These are phyloP conservation scores for Ceratopteris richardii DNA, from an alignment of 75 land plant species.

Conservation along the genomic window DNA sequence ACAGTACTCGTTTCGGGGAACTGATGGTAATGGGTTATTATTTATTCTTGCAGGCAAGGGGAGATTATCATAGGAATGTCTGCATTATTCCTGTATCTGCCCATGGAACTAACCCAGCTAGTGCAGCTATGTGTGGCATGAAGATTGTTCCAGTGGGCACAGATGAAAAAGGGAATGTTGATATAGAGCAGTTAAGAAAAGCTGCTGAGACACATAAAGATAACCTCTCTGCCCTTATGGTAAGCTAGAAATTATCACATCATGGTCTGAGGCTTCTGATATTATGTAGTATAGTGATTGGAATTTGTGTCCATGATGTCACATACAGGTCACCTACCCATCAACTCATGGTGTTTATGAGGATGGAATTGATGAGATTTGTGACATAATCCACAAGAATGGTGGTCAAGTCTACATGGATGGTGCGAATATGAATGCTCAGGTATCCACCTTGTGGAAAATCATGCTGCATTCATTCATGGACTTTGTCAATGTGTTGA, in stretches of 20 bases:
- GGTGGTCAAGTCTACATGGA: constrained; percentile 99
- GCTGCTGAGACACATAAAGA: constrained; percentile 89
- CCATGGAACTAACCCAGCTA: constrained; percentile 99
- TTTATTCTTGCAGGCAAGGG: constrained; percentile 52
- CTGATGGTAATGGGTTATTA: no score
- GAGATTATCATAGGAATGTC: constrained; percentile 83
- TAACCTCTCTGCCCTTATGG: constrained; percentile 90
- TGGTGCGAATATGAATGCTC: constrained; percentile 99
- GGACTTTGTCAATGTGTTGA: background rate
- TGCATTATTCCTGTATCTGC: constrained; percentile 98
- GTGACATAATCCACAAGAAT: constrained; percentile 91
- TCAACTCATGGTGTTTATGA: constrained; percentile 99
- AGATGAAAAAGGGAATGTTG: constrained; percentile 91
- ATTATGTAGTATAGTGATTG: no score
- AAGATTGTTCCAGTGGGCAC: constrained; percentile 96
- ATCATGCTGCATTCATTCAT: background rate
- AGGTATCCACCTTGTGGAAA: constrained; percentile 34
- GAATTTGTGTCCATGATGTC: background rate
- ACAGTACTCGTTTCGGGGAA: no score
- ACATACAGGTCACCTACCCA: constrained; percentile 86
- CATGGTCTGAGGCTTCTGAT: background rate
- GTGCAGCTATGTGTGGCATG: constrained; percentile 99
- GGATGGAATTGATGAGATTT: constrained; percentile 97
- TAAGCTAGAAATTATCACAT: constrained; percentile 11
- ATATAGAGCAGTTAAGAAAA: constrained; percentile 72